Evolutionary conservation across 768 basidiomycete genomes (phyloP), one percentile per base, ranked within the genome.

Genomic region (Boletus pseudopeckii): DNA sequence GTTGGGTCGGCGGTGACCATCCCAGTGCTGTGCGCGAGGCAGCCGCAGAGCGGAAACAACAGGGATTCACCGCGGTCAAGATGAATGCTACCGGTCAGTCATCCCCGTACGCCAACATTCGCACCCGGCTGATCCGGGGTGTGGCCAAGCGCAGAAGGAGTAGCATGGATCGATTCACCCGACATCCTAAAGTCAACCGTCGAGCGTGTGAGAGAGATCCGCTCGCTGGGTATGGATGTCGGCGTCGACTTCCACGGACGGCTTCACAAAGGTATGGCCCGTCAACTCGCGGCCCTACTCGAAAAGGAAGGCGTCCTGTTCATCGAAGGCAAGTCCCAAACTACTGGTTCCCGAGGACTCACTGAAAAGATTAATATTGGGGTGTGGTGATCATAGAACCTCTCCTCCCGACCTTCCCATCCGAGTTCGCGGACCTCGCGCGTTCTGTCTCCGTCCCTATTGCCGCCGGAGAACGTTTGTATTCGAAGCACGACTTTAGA

Each of bases 191-290:
- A 77, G 4, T 79, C 76, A 7, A 78, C 79, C 0, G 77, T 83
- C 15, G 66, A 75, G 14, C 80, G 84, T 9, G 76, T 88, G 15
- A 71, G 74, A 54, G 75, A 78, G 24, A 75, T 84, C 37, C 76
- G 77, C 32, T 63, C 75, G 2, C 64, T 83, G 4, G 84, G 82
- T 11, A 64, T 86, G 39, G 84, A 88, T 58, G 83, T 85, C 5
- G 85, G 82, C 5, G 67, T 86, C 20, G 85, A 88, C 61, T 88
- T 88, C 67, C 86, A 86, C 59, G 85, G 86, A 24, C 75, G 85
- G 13, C 70, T 86, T 20, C 86, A 87, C 64, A 85, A 82, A 59
- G 79, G 81, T 3, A 83, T 86, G 76, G 83, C 85, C 17, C 85
- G 82, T 59, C 86, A 85, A 63, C 77, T 88, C 9, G 84, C 82